Evolutionary conservation across 1,139 yeast genomes (phyloP).

Genomic region (Taphrina betulina): DNA sequence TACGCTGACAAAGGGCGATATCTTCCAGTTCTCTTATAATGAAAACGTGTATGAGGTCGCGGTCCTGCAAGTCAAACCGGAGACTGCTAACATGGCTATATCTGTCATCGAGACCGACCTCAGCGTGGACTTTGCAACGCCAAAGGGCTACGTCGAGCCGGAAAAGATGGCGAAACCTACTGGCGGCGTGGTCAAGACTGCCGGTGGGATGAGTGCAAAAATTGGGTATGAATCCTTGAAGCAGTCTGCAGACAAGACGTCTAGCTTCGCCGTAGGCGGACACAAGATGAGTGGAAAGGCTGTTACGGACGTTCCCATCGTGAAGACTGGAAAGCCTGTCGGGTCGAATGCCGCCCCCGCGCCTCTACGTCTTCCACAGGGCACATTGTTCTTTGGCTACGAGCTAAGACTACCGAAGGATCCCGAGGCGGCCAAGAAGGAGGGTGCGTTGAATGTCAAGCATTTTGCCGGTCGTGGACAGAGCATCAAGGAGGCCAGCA

Average conservation of each 20-base stretch:
- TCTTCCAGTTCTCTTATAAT: conserved; percentile 82
- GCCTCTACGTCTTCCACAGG: conserved; percentile 71
- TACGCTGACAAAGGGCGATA: conserved; percentile 79
- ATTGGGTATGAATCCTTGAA: conserved; percentile 37
- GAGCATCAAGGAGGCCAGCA: conserved; percentile 17
- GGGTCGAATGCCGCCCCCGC: conserved; percentile 41
- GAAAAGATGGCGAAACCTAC: conserved; percentile 36
- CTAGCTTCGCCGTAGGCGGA: conserved; percentile 62
- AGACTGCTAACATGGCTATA: conserved; percentile 54
- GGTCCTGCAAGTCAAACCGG: conserved; percentile 87
- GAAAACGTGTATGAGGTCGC: conserved; percentile 74
- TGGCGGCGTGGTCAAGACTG: conserved; percentile 43
- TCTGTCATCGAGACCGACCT: conserved; percentile 97
- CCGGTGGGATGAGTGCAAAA: conserved; percentile 31
- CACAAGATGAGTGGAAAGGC: conserved; percentile 69
- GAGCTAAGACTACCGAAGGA: conserved; percentile 23
- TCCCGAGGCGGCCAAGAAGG: not conserved
- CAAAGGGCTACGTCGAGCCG: conserved; percentile 96
- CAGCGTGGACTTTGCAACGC: conserved; percentile 97
- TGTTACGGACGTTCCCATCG: conserved; percentile 36
- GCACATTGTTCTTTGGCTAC: conserved; percentile 82
- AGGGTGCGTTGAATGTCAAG: not conserved
- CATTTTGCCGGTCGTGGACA: conserved; percentile 29
- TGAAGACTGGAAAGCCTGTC: conserved; percentile 24
- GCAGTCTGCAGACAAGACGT: conserved; percentile 29